These are phyloP conservation scores for Leccinum variicolor DNA, from an alignment of 768 basidiomycete species.

Conservation along the genomic window DNA sequence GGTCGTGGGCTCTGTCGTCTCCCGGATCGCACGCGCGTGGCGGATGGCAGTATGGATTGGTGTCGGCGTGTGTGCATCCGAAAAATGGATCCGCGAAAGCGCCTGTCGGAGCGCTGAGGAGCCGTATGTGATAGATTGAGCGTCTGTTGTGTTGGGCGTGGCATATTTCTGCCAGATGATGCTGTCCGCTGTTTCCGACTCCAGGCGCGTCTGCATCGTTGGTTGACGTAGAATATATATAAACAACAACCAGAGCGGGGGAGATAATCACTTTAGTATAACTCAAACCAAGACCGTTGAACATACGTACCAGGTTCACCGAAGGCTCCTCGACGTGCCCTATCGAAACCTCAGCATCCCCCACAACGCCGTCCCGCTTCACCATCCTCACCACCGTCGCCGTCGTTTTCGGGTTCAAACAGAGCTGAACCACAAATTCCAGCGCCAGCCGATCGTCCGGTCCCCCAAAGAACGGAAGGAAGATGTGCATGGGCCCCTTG, in stretches of 20 bases:
- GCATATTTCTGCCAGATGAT: slow-evolving; percentile 69
- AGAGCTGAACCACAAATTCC: slow-evolving; percentile 81
- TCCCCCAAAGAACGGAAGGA: slow-evolving; percentile 91
- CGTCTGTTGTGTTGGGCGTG: slow-evolving; percentile 13
- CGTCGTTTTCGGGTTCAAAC: slow-evolving; percentile 57
- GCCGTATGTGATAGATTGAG: not conserved
- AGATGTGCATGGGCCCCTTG: slow-evolving; percentile 56
- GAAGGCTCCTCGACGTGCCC: not conserved
- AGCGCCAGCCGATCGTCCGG: slow-evolving; percentile 89
- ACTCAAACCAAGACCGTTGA: not conserved
- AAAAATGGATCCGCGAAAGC: slow-evolving; percentile 61
- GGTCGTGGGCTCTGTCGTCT: slow-evolving; percentile 21
- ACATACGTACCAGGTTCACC: slow-evolving; percentile 7
- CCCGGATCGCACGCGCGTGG: slow-evolving; percentile 34
- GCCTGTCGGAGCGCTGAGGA: slow-evolving; percentile 27
- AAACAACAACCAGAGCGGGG: not conserved
- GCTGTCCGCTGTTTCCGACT: slow-evolving; percentile 83
- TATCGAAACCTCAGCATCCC: not conserved
- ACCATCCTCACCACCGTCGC: slow-evolving; percentile 74
- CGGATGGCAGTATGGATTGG: slow-evolving; percentile 57
- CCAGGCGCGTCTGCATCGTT: slow-evolving; percentile 61
- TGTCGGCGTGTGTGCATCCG: slow-evolving; percentile 47
- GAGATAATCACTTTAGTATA: not conserved
- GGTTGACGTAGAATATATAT: slow-evolving; percentile 51
- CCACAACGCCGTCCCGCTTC: slow-evolving; percentile 32